A percentile compares a stretch with the other conserved stretches of the same genome.
Conservation (phyloP, 2,329 filamentous ascomycete genomes). For the Colletotrichum sp. region DNA sequence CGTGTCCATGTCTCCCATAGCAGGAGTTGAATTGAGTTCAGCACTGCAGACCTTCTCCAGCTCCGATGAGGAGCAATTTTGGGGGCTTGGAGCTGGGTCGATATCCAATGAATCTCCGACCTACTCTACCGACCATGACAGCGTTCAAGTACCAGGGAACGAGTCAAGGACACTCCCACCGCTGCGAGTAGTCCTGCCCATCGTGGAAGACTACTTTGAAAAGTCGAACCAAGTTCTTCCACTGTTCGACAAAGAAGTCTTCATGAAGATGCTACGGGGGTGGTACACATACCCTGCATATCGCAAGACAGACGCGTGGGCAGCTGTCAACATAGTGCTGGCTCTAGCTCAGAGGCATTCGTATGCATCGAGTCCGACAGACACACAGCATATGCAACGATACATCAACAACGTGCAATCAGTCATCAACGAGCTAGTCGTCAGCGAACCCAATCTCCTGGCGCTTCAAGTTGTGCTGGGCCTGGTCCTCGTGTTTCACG, state of each 20-base stretch:
- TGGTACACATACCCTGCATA: conserved; percentile 21
- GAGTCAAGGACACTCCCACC: conserved; percentile 14
- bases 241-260: conserved; percentile 20
- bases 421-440: conserved; percentile 30
- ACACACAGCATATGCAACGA: not conserved
- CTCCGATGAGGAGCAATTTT: not conserved
- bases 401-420: conserved; percentile 29
- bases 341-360: conserved; percentile 14
- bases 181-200: conserved; percentile 18
- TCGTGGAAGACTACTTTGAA: conserved; percentile 23
- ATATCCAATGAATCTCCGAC: not conserved
- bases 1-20: not conserved
- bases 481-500: conserved; percentile 30
- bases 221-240: conserved; percentile 23
- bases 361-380: not conserved
- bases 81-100: not conserved
- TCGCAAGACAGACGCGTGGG: conserved; percentile 26
- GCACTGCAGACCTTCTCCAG: not conserved
- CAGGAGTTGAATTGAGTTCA: not conserved
- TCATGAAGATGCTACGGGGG: conserved; percentile 23
- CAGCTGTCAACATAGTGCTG: conserved; percentile 28
- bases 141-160: not conserved
- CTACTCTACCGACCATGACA: not conserved
- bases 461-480: conserved; percentile 32
- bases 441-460: conserved; percentile 29